Evolutionary conservation across 2,329 filamentous ascomycete genomes (phyloP).

Genomic region (Catunica adiposa): DNA sequence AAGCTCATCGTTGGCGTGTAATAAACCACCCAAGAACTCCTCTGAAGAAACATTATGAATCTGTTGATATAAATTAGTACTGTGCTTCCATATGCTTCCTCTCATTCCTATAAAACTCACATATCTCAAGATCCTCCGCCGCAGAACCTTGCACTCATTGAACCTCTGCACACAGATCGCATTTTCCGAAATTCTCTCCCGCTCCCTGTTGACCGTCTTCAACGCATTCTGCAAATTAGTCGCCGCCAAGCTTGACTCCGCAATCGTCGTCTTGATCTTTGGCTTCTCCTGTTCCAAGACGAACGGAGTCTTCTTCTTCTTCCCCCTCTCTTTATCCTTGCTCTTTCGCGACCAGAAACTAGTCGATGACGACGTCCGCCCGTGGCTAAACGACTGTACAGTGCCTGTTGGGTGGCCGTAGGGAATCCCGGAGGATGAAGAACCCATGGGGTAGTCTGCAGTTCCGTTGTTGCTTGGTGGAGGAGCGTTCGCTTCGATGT

Average conservation of each 20-base stretch:
- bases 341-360: conserved; percentile 29
- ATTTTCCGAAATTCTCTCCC: conserved; percentile 76
- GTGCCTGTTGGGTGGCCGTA: conserved; percentile 14
- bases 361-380: conserved; percentile 25
- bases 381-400: conserved; percentile 16
- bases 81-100: too few species aligned
- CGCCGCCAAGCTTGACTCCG: conserved; percentile 75
- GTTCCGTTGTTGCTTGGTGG: conserved; percentile 13
- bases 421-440: conserved; percentile 13
- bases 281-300: conserved; percentile 77
- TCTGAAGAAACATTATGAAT: conserved; percentile 85
- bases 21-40: conserved; percentile 75
- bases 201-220: conserved; percentile 80
- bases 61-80: conserved; percentile 22
- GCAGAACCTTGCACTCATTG: conserved; percentile 69
- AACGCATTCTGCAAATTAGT: conserved; percentile 79
- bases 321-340: conserved; percentile 32
- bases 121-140: conserved; percentile 74
- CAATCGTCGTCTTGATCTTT: conserved; percentile 73
- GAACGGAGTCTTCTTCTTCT: conserved; percentile 47
- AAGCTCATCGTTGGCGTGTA: conserved; percentile 93
- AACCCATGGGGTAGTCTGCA: not conserved
- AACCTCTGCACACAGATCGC: conserved; percentile 57
- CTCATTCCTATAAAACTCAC: conserved; percentile 25
- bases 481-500: conserved; percentile 27